Percentiles rank a stretch among this genome's conserved stretches.
Evolutionary conservation across 768 basidiomycete genomes (phyloP).

Genomic region (Lactarius hengduanensis): DNA sequence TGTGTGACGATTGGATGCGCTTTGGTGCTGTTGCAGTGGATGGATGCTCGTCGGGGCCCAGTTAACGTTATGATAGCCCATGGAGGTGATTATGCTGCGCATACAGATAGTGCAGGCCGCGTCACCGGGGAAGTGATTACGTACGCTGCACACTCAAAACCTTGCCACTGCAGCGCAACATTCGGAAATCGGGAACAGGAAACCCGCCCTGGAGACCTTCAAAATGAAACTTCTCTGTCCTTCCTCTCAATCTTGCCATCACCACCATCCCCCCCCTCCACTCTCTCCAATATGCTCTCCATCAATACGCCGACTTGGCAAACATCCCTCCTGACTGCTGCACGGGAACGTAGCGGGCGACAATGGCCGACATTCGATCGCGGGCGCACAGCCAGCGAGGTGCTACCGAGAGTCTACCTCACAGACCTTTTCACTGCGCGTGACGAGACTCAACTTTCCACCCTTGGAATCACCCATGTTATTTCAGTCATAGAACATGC

Average conservation of each 20-base stretch:
- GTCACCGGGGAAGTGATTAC: constrained; percentile 4
- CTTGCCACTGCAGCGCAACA: background rate
- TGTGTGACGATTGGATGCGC: background rate
- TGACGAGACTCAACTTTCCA: constrained; percentile 44
- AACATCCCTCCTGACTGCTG: constrained; percentile 16
- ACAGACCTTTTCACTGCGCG: constrained; percentile 58
- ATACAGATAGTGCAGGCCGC: background rate
- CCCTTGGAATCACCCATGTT: constrained; percentile 75
- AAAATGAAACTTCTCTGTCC: background rate
- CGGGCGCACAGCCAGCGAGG: constrained; percentile 31
- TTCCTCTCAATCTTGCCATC: background rate
- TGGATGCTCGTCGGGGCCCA: background rate
- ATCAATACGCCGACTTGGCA: constrained; percentile 19
- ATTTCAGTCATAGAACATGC: constrained; percentile 58
- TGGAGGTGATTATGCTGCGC: background rate
- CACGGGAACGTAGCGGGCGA: constrained; percentile 8
- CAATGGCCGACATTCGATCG: background rate
- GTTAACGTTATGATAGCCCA: background rate
- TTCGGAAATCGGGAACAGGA: background rate
- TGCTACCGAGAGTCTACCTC: constrained; percentile 56
- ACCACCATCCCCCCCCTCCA: background rate
- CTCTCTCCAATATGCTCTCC: constrained; percentile 17
- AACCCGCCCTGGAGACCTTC: background rate
- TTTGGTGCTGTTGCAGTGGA: constrained; percentile 11
- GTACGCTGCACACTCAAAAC: constrained; percentile 4